Conservation (phyloP, 2,329 filamentous ascomycete genomes). For the Fusarium agapanthi region DNA sequence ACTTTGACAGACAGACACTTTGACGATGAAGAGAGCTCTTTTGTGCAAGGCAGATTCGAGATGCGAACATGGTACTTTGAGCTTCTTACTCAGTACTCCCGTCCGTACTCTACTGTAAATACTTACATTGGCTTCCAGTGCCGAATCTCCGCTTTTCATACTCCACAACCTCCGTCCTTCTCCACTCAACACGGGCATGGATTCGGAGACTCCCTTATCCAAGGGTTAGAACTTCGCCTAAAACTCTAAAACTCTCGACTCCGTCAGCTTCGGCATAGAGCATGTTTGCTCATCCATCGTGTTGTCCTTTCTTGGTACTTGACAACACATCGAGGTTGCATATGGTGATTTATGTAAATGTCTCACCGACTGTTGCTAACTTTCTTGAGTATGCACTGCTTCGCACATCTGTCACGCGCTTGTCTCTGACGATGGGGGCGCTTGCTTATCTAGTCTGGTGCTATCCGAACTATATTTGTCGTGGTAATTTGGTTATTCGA, state of each 20-base stretch:
- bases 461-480: conserved; percentile 15
- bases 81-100: background rate
- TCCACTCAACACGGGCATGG: background rate
- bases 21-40: background rate
- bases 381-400: background rate
- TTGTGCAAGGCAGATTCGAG: background rate
- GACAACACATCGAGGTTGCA: conserved; percentile 7
- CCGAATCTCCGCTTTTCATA: conserved; percentile 3
- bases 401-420: conserved; percentile 17
- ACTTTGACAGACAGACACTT: background rate
- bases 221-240: conserved; percentile 25
- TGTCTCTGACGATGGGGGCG: conserved; percentile 3
- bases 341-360: background rate
- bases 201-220: background rate
- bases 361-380: conserved; percentile 28
- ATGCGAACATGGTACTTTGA: background rate
- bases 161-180: conserved; percentile 5
- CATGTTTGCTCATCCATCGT: background rate
- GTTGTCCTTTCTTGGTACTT: background rate
- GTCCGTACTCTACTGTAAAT: background rate
- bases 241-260: conserved; percentile 37
- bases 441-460: conserved; percentile 20
- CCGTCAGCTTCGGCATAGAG: conserved; percentile 6
- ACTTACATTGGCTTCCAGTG: background rate
- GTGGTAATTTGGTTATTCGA: conserved; percentile 13